phyloP scores from a whole-genome alignment of 495 filamentous ascomycete genomes.

The Aspergillus indologenus region DNA sequence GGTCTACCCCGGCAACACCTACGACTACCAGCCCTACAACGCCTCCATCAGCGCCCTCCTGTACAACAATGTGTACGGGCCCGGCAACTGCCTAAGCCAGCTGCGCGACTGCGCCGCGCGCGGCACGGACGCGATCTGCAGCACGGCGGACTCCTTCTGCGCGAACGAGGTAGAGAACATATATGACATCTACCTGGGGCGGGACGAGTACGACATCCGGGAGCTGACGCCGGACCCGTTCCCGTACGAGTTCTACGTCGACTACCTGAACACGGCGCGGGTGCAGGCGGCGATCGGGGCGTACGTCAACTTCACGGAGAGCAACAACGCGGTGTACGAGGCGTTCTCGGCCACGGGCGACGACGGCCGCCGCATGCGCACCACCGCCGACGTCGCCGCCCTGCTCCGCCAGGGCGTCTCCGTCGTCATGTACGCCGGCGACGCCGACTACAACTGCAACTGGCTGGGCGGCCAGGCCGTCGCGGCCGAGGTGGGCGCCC shows the following conservation, averaged over 20 bases:
- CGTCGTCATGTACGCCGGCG: slow-evolving; percentile 56
- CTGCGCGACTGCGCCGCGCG: slow-evolving; percentile 47
- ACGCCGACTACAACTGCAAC: slow-evolving; percentile 65
- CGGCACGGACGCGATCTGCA: slow-evolving; percentile 48
- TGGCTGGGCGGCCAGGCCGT: slow-evolving; percentile 56
- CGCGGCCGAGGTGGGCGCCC: slow-evolving; percentile 41
- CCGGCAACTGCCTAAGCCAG: slow-evolving; percentile 58
- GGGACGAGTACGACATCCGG: slow-evolving; percentile 62
- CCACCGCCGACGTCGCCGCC: slow-evolving; percentile 46
- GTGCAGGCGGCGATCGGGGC: slow-evolving; percentile 60
- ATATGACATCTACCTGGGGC: slow-evolving; percentile 48
- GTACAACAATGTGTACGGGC: slow-evolving; percentile 60
- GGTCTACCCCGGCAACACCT: slow-evolving; percentile 53
- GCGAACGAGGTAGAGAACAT: slow-evolving; percentile 49
- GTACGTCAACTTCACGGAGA: slow-evolving; percentile 53
- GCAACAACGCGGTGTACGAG: slow-evolving; percentile 40
- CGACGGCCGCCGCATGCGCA: slow-evolving; percentile 50
- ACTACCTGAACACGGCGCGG: slow-evolving; percentile 56
- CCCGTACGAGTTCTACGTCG: slow-evolving; percentile 54
- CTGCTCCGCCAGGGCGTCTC: slow-evolving; percentile 52
- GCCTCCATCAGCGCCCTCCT: slow-evolving; percentile 42
- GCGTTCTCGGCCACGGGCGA: slow-evolving; percentile 57
- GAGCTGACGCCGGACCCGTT: slow-evolving; percentile 57
- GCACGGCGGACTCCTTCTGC: slow-evolving; percentile 52
- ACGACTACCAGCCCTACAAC: slow-evolving; percentile 55